Evolutionary conservation across 495 filamentous ascomycete species (phyloP).

Genomic region (Trichocladium uniseriatum): DNA sequence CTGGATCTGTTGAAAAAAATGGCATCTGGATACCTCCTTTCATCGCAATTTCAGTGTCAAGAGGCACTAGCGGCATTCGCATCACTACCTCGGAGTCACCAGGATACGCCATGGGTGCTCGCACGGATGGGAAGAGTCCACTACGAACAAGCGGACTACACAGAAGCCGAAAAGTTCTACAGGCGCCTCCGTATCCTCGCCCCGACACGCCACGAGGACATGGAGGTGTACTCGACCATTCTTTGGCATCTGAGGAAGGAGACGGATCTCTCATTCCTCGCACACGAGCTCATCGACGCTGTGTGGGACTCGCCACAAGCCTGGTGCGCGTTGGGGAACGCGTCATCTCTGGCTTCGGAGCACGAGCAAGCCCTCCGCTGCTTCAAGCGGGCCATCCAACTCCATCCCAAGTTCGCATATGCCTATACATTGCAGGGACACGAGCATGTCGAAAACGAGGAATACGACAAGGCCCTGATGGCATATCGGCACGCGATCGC

Average conservation of each 20-base stretch:
- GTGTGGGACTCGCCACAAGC: slow-evolving; percentile 85
- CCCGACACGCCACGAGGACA: slow-evolving; percentile 75
- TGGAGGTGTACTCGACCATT: slow-evolving; percentile 97
- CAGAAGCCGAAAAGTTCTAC: slow-evolving; percentile 79
- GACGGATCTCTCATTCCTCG: slow-evolving; percentile 79
- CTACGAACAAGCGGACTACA: slow-evolving; percentile 79
- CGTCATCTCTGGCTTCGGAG: slow-evolving; percentile 88
- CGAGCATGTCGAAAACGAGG: slow-evolving; percentile 92
- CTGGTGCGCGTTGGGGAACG: slow-evolving; percentile 93
- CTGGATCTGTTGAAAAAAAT: slow-evolving; percentile 76
- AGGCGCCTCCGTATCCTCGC: slow-evolving; percentile 61
- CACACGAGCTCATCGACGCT: slow-evolving; percentile 76
- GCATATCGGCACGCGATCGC: slow-evolving; percentile 75
- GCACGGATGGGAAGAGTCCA: slow-evolving; percentile 80
- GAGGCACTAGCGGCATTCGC: slow-evolving; percentile 66
- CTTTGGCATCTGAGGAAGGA: slow-evolving; percentile 93
- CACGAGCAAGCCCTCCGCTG: slow-evolving; percentile 91
- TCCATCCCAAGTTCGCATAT: slow-evolving; percentile 87
- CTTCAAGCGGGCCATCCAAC: slow-evolving; percentile 87
- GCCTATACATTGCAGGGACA: slow-evolving; percentile 93
- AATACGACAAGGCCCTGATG: slow-evolving; percentile 86
- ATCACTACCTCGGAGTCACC: slow-evolving; percentile 59
- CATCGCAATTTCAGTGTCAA: slow-evolving; percentile 67
- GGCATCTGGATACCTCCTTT: slow-evolving; percentile 64
- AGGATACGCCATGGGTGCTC: slow-evolving; percentile 92